Evolutionary conservation across 345 rosid genomes (phyloP), one percentile per base, ranked within the genome.

Genomic region (Sapria himalayana): DNA sequence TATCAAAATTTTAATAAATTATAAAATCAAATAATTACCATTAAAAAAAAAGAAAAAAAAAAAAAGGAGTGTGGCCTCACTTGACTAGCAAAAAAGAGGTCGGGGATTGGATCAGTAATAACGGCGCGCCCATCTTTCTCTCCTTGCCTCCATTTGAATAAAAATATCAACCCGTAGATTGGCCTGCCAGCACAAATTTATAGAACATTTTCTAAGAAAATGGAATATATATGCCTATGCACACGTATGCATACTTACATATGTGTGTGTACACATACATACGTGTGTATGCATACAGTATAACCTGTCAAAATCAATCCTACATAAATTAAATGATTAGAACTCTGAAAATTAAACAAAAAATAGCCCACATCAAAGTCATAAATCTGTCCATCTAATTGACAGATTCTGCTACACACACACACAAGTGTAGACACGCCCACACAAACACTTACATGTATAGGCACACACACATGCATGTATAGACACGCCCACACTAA

Each of bases 101-200:
- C 68, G 7, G 80, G 72, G 33, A 71, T 76, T 15, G 74, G 74
- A 71, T 86, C 94, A 54, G 70, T 72, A 14, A 78, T 67, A 34
- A 74, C 85, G 59, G 61, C 70, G n/a, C 85, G 82, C 27, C 79
- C 91, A 57, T 86, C 98, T 58, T 73, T 85, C 43, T 72, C 96
- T 16, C 82, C 96, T 4, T 81, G 76, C 24, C 79, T 76, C 96
- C 93, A 85, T 59, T 85, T 85, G 76, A 85, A 85, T 51, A 85
- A 94, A 69, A 86, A 86, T 55, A 86, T 70, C 76, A 86, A 57
- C 45, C 98, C 98, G 29, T 78, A 82, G 11, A 86, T 69, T 29
- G 98, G 98, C 70, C 98, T 86, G 64, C 42, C 27, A 60, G 48
- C 14, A 9, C 18, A 12, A 33, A n/a, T n/a, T 5, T 13, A 20